Evolutionary conservation across 169 alveolate genomes (phyloP), one percentile per base, ranked within the genome.

Genomic region (Besnoitia besnoiti): DNA sequence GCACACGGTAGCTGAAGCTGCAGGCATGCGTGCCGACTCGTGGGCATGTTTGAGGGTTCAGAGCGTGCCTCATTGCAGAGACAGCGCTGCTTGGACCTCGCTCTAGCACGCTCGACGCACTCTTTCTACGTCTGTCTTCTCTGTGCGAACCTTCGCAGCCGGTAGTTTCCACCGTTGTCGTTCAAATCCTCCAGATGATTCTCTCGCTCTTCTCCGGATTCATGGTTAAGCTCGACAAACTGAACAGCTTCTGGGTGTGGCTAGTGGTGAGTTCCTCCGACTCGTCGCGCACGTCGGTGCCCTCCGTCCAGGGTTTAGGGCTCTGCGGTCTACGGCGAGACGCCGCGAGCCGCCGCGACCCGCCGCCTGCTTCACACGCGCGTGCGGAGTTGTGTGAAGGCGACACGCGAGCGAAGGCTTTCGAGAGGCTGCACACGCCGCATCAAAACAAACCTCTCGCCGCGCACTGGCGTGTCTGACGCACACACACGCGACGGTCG

Each of bases 161-260:
- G 19, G 59, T 35, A 39, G 91, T 84, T 35, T 88, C 89, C 33
- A 89, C 80, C 5, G 94, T 88, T 33, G 91, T 84, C 30, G 73
- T 89, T 39, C 94, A 91, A 47, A 82, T 84, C 42, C 51, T 79
- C 61, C 94, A 91, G 62, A 88, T 91, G 55, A 50, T 85, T 61
- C 80, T 91, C 46, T 55, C 91, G n/a, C 77, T 91, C n/a, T 91
- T 91, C 76, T 91, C 94, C 24, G 94, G 94, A 39, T 91, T 91
- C 88, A 91, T 91, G 94, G 51, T 89, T 4, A 88, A 84, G 88
- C 50, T 91, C 61, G 94, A 91, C 88, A 75, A 84, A 75, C n/a
- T 91, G 89, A 50, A 59, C 67, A 75, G 46, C 0, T 91, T 91
- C 62, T 84, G 89, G 62, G 62, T 82, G 10, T 82, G 87, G 87